These are phyloP conservation scores for Collybia nuda DNA, from an alignment of 768 basidiomycete genomes.

Conservation along the genomic window DNA sequence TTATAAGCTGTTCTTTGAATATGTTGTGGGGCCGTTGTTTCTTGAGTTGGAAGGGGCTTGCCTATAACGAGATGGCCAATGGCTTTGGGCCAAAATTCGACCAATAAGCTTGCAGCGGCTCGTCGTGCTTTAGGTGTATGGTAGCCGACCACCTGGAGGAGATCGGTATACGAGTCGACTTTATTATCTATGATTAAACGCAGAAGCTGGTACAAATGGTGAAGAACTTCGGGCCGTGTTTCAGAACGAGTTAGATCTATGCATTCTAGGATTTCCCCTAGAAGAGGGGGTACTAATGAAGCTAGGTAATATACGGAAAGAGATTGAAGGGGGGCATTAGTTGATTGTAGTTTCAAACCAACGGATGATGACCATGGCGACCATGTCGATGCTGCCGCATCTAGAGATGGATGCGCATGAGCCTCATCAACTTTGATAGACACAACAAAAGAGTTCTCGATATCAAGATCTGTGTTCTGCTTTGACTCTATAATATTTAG, in stretches of 20 bases:
- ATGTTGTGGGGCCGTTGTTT: slow-evolving; percentile 2
- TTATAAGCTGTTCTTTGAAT: slow-evolving; percentile 22
- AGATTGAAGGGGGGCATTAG: slow-evolving; percentile 57
- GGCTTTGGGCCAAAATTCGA: slow-evolving; percentile 65
- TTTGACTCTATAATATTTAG: background rate
- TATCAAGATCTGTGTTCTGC: slow-evolving; percentile 12
- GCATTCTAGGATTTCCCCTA: slow-evolving; percentile 60
- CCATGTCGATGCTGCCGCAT: slow-evolving; percentile 18
- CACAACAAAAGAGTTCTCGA: slow-evolving; percentile 37
- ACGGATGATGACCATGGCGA: slow-evolving; percentile 23
- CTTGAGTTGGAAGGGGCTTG: slow-evolving; percentile 44
- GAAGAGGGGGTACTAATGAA: slow-evolving; percentile 60
- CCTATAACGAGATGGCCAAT: slow-evolving; percentile 67
- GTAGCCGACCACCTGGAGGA: slow-evolving; percentile 72
- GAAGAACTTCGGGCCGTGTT: slow-evolving; percentile 33
- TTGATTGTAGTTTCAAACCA: slow-evolving; percentile 39
- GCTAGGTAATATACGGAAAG: slow-evolving; percentile 56
- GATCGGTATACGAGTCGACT: slow-evolving; percentile 66
- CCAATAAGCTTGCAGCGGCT: slow-evolving; percentile 54
- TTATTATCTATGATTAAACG: slow-evolving; percentile 54
- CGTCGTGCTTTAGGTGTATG: slow-evolving; percentile 54
- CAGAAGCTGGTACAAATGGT: slow-evolving; percentile 56
- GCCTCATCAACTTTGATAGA: slow-evolving; percentile 64
- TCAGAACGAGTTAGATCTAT: slow-evolving; percentile 39
- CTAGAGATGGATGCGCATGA: slow-evolving; percentile 22